phyloP scores from a whole-genome alignment of 1,139 yeast genomes.

The Blastobotrys illinoisensis region DNA sequence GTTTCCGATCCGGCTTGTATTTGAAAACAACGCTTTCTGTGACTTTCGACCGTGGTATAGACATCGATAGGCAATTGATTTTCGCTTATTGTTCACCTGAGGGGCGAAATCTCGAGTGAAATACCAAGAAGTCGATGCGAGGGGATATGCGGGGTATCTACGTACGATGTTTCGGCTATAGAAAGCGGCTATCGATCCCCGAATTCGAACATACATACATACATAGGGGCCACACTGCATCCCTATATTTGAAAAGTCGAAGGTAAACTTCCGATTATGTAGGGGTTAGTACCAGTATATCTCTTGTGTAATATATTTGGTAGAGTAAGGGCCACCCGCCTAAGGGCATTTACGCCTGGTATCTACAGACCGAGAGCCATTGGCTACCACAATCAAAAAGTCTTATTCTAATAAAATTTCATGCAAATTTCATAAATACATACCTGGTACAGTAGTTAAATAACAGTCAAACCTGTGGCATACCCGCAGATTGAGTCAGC shows the following conservation, averaged over 20 bases:
- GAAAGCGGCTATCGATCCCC: not conserved
- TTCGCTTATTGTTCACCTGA: not conserved
- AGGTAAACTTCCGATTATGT: too few relatives aligned
- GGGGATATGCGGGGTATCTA: not conserved
- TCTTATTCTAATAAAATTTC: too few relatives aligned
- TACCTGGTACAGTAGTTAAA: not conserved
- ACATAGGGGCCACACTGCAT: not conserved
- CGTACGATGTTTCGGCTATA: not conserved
- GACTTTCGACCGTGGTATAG: not conserved
- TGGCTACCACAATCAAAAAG: too few relatives aligned
- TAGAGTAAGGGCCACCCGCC: too few relatives aligned
- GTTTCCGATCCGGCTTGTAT: not conserved
- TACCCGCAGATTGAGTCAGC: not conserved
- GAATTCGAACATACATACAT: not conserved
- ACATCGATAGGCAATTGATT: not conserved
- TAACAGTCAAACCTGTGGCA: not conserved
- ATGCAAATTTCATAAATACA: not conserved
- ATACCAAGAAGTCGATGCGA: not conserved
- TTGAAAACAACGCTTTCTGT: not conserved
- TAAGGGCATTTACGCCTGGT: too few relatives aligned
- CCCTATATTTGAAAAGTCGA: too few relatives aligned
- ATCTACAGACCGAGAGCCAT: too few relatives aligned
- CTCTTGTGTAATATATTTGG: too few relatives aligned
- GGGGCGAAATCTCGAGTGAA: not conserved
- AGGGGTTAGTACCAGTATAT: too few relatives aligned